These are phyloP conservation scores for Gymnopus androsaceus DNA, from an alignment of 1,284 basidiomycete genomes.

Conservation along the genomic window DNA sequence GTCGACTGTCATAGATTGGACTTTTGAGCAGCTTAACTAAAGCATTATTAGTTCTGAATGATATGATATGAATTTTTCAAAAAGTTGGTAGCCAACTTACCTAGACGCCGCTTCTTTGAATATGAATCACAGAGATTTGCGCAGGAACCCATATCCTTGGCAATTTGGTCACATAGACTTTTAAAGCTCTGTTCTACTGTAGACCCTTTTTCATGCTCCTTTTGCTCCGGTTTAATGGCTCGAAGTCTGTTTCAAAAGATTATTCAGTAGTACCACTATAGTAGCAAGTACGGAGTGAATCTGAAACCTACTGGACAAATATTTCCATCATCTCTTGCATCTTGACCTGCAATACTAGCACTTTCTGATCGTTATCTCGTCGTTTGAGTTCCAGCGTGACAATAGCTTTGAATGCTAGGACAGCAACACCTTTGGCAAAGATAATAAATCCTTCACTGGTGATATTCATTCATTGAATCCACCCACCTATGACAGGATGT, in stretches of 20 bases:
- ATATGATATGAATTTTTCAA: background rate
- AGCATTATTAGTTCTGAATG: background rate
- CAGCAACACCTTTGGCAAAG: slow-evolving; percentile 22
- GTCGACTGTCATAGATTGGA: slow-evolving; percentile 20
- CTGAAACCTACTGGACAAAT: slow-evolving; percentile 23
- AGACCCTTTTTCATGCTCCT: slow-evolving; percentile 5
- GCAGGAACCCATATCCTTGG: slow-evolving; percentile 24
- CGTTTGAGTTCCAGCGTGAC: slow-evolving; percentile 31
- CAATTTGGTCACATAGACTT: slow-evolving; percentile 17
- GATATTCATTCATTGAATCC: background rate
- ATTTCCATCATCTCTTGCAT: slow-evolving; percentile 32
- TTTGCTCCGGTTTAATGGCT: slow-evolving; percentile 11
- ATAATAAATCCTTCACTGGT: background rate
- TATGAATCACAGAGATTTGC: slow-evolving; percentile 26
- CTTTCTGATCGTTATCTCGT: slow-evolving; percentile 32
- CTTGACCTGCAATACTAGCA: slow-evolving; percentile 27
- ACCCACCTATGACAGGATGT: slow-evolving; percentile 25
- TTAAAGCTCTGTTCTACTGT: slow-evolving; percentile 20
- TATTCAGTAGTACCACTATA: background rate
- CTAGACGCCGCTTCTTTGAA: slow-evolving; percentile 25
- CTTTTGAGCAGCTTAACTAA: slow-evolving; percentile 25
- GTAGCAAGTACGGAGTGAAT: background rate
- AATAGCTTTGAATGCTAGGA: slow-evolving; percentile 34
- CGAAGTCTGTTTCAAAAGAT: slow-evolving; percentile 14
- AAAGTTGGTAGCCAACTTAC: slow-evolving; percentile 17